Conservation (phyloP, 805 yeast genomes). For the Saccharomycopsis vini region DNA sequence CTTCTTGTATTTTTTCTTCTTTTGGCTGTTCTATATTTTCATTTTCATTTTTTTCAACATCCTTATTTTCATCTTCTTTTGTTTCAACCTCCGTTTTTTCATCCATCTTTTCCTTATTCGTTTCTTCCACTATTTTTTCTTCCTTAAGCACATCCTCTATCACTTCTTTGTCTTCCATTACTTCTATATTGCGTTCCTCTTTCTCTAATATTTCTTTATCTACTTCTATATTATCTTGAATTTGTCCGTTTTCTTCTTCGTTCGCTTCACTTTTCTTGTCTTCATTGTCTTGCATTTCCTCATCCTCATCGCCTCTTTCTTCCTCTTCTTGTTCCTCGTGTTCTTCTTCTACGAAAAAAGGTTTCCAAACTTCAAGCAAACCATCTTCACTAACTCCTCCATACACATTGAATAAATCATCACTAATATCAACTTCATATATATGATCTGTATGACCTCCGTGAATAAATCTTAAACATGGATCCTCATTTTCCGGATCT, state of each 20-base stretch:
- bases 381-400: conserved; percentile 71
- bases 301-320: conserved; percentile 11
- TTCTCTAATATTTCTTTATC: no score
- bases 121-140: no score
- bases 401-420: conserved; percentile 44
- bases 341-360: conserved; percentile 30
- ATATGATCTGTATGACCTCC: conserved; percentile 78
- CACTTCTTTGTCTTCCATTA: no score
- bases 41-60: no score
- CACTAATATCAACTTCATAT: conserved; percentile 61
- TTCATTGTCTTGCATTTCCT: neutral
- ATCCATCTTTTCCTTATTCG: no score
- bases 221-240: conserved; percentile 13
- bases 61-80: no score
- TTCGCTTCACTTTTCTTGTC: neutral
- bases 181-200: no score
- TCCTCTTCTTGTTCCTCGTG: conserved; percentile 29
- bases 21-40: no score
- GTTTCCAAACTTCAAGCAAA: conserved; percentile 65
- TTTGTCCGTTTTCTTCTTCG: conserved; percentile 12
- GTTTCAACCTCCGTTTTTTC: no score
- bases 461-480: conserved; percentile 70
- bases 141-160: no score
- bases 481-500: conserved; percentile 56
- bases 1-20: no score